Base-by-base conservation (phyloP, 768 basidiomycete genomes). In the Phylloporus arenicola region DNA sequence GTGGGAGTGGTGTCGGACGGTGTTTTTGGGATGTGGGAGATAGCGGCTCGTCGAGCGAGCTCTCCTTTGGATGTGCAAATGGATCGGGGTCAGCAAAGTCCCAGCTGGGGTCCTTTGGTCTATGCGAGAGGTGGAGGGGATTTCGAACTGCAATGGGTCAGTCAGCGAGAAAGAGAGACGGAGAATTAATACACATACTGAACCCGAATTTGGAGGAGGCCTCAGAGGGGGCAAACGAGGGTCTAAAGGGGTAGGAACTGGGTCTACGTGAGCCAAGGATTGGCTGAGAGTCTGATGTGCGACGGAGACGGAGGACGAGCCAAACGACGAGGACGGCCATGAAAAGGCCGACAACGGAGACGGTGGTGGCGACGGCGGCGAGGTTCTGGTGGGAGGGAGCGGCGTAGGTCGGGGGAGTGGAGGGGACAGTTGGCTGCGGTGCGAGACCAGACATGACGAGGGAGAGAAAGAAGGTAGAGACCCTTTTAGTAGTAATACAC, bases 41-140 rank as follows among this genome's bases (percentile, higher is more conserved):
- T 25, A 25, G 3, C 14, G 44, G 25, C 6, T 38, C n/a, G n/a
- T 49, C 45, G 4, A 51, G 11, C 3, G 29, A 10, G 27, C 12
- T 27, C 34, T 55, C 60, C 41, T 51, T 48, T 2, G 40, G 29
- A 7, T 19, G 33, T 3, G 37, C 29, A 12, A 51, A 53, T 1
- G 65, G 61, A 50, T 67, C 66, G 3, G 59, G 54, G 34, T 68
- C 65, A 0, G 62, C 57, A 62, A 67, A 68, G 52, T 68, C 67
- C 65, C 65, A 67, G 55, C 60, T 59, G 22, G 41, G 29, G 33
- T 62, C 56, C 6, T 51, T 41, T 7, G 34, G 54, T 42, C 48
- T 55, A 35, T 55, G 59, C 0, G 60, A 54, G 29, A 64, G 55
- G 39, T 54, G 66, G 33, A 62, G 50, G 11, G 64, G 53, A 5